phyloP scores from a whole-genome alignment of 1,284 basidiomycete genomes.

The Trametes sp. region DNA sequence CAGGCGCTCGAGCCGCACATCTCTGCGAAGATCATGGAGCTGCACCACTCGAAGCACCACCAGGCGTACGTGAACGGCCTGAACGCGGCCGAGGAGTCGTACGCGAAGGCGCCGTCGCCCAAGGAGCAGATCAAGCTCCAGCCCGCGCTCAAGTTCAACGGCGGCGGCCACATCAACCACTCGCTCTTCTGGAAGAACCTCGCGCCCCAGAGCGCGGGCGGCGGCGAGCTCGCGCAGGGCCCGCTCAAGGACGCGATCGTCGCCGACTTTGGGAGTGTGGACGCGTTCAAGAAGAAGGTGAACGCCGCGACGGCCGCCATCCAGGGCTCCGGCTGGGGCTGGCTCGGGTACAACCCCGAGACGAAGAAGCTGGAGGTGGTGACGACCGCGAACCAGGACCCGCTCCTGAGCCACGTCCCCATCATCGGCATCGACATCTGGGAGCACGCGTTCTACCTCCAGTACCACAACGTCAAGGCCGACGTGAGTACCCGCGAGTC shows the following conservation, averaged over 20 bases:
- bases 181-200: slow-evolving; percentile 95
- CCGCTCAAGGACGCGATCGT: slow-evolving; percentile 76
- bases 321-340: slow-evolving; percentile 98
- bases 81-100: slow-evolving; percentile 79
- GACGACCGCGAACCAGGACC: slow-evolving; percentile 97
- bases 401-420: slow-evolving; percentile 87
- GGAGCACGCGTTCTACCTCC: slow-evolving; percentile 92
- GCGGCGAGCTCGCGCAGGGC: slow-evolving; percentile 70
- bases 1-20: slow-evolving; percentile 86
- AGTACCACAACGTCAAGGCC: slow-evolving; percentile 93
- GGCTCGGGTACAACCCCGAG: slow-evolving; percentile 83
- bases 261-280: slow-evolving; percentile 73
- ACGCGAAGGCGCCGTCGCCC: slow-evolving; percentile 66
- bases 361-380: slow-evolving; percentile 87
- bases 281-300: slow-evolving; percentile 82
- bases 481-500: slow-evolving; percentile 75
- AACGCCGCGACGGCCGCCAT: slow-evolving; percentile 92
- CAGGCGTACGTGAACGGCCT: slow-evolving; percentile 81
- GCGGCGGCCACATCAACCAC: slow-evolving; percentile 88
- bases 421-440: slow-evolving; percentile 98
- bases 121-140: slow-evolving; percentile 84
- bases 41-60: slow-evolving; percentile 91
- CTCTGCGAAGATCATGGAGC: slow-evolving; percentile 81
- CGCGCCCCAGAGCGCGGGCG: slow-evolving; percentile 57
- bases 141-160: slow-evolving; percentile 76